Conservation (phyloP, 352 stramenopile genomes). For the Globisporangium polare region DNA sequence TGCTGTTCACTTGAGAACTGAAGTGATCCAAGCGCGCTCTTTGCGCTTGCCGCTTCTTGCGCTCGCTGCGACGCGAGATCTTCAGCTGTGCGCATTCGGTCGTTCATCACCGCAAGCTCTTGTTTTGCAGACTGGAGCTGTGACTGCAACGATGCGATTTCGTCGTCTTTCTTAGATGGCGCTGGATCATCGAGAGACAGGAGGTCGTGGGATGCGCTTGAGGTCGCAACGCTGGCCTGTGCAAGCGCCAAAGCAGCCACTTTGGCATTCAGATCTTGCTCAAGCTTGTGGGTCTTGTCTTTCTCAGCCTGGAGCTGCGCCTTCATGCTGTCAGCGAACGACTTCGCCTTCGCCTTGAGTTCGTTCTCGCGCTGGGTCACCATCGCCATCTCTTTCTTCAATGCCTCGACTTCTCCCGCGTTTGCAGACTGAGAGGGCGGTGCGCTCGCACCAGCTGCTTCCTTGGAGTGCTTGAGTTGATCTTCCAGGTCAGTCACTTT, state of each 20-base stretch:
- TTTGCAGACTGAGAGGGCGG: background rate
- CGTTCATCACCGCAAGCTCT: conserved; percentile 26
- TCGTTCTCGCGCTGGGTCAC: conserved; percentile 52
- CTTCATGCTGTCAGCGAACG: conserved; percentile 67
- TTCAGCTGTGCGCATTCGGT: conserved; percentile 32
- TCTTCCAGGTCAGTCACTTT: conserved; percentile 55
- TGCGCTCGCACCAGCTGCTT: conserved; percentile 1
- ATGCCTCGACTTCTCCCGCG: conserved; percentile 26
- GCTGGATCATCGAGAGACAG: conserved; percentile 15
- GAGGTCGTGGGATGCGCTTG: conserved; percentile 14
- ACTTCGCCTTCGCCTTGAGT: conserved; percentile 63
- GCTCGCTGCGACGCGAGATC: conserved; percentile 25
- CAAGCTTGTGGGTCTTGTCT: conserved; percentile 40
- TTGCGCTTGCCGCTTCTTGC: conserved; percentile 21
- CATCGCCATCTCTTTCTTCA: conserved; percentile 43
- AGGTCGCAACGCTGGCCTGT: conserved; percentile 16
- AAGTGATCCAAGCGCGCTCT: conserved; percentile 33
- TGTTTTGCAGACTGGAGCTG: conserved; percentile 32
- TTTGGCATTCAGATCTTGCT: conserved; percentile 50
- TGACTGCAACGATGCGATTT: conserved; percentile 34
- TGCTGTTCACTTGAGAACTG: conserved; percentile 36
- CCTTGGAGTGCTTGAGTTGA: conserved; percentile 33
- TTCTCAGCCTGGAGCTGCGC: conserved; percentile 59
- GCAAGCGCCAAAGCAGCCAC: conserved; percentile 24
- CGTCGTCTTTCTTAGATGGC: conserved; percentile 21